A percentile compares a stretch with the other conserved stretches of the same genome.
Conservation (phyloP, 345 rosid species). For the Euclidium syriacum region DNA sequence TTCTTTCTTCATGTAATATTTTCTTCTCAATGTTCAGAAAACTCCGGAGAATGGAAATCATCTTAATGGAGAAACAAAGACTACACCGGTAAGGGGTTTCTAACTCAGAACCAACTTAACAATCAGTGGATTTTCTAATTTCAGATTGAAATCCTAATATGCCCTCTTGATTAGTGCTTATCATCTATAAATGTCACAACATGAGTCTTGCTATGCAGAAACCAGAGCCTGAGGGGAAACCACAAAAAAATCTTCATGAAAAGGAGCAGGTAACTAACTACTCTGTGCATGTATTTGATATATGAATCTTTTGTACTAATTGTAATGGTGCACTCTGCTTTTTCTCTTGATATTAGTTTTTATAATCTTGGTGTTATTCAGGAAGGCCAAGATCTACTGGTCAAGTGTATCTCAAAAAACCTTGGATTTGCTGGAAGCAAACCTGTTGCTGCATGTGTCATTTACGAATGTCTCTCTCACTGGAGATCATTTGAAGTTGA, state of each 20-base stretch:
- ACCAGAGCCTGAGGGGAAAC: constrained; percentile 85
- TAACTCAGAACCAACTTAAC: neutral
- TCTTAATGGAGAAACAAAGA: constrained; percentile 74
- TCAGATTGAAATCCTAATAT: too few species aligned
- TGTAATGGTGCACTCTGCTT: neutral
- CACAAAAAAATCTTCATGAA: constrained; percentile 78
- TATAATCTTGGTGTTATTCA: constrained; percentile 28
- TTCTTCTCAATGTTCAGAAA: constrained; percentile 42
- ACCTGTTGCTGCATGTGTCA: too few species aligned
- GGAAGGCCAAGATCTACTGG: constrained; percentile 73
- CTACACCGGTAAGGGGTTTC: constrained; percentile 45
- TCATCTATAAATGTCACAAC: constrained; percentile 31
- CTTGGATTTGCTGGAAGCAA: constrained; percentile 69
- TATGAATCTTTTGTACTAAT: neutral
- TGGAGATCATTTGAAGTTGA: constrained; percentile 95
- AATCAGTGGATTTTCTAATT: too few species aligned
- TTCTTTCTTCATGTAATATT: neutral
- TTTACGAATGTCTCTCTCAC: constrained; percentile 76
- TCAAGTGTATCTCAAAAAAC: constrained; percentile 72
- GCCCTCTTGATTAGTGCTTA: too few species aligned
- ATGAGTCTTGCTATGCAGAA: constrained; percentile 48
- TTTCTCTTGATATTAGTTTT: neutral
- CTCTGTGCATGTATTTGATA: neutral
- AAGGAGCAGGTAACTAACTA: constrained; percentile 73
- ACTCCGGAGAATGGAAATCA: constrained; percentile 78